These are phyloP conservation scores for Globisporangium acanthophoron DNA, from an alignment of 352 stramenopile species.

Conservation along the genomic window DNA sequence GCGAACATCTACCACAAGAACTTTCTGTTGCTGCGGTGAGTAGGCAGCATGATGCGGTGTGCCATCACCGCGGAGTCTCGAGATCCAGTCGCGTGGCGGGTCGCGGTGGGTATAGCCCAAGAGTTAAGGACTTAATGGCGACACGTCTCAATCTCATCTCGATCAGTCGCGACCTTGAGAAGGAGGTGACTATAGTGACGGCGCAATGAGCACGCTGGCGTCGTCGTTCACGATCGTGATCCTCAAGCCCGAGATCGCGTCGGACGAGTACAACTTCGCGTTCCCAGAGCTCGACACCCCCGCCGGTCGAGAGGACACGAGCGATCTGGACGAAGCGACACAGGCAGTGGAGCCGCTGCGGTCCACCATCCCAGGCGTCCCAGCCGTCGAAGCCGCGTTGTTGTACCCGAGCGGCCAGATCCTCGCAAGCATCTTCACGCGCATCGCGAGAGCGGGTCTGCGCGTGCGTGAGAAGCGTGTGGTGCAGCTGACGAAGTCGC, in stretches of 20 bases:
- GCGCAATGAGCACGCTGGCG: not conserved
- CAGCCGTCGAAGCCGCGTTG: slow-evolving; percentile 31
- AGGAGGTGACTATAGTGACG: slow-evolving; percentile 39
- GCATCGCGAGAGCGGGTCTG: slow-evolving; percentile 61
- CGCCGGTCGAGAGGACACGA: not conserved
- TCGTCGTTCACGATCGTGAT: slow-evolving; percentile 39
- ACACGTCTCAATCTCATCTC: too few relatives aligned
- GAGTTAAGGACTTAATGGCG: too few relatives aligned
- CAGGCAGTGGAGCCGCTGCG: not conserved
- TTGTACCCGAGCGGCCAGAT: slow-evolving; percentile 38
- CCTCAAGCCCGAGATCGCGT: slow-evolving; percentile 59
- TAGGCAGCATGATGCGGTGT: too few relatives aligned
- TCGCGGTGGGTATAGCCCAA: too few relatives aligned
- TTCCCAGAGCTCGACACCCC: not conserved
- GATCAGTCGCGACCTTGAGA: too few relatives aligned
- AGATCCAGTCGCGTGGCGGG: too few relatives aligned
- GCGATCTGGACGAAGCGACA: not conserved
- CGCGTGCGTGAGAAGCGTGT: slow-evolving; percentile 25
- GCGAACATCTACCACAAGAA: too few relatives aligned
- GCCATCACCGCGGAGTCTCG: too few relatives aligned
- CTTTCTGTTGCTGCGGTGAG: too few relatives aligned
- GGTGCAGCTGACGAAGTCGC: slow-evolving; percentile 30
- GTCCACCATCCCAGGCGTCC: slow-evolving; percentile 29
- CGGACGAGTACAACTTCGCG: slow-evolving; percentile 42
- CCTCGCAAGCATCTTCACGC: slow-evolving; percentile 23